Conservation (phyloP, 1,284 basidiomycete species). For the Thelephora terrestris region DNA sequence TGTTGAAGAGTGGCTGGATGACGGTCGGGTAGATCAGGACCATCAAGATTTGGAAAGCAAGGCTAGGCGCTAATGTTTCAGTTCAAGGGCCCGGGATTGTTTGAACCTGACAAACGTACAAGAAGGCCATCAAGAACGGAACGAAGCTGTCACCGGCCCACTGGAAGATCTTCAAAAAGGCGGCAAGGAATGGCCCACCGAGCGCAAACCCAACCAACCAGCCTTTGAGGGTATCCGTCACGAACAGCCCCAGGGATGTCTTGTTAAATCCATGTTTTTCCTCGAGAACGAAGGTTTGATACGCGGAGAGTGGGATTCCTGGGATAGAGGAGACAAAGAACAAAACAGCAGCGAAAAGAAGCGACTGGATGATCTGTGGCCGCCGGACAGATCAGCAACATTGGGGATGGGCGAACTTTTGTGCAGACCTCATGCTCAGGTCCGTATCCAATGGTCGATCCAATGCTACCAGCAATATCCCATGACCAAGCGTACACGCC, state of each 20-base stretch:
- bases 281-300: conserved; percentile 90
- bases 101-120: conserved; percentile 34
- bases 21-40: conserved; percentile 82
- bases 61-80: conserved; percentile 30
- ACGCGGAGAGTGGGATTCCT: conserved; percentile 65
- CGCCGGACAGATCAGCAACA: conserved; percentile 2
- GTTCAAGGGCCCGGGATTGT: background rate
- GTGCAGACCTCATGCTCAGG: conserved; percentile 54
- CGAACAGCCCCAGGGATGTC: conserved; percentile 66
- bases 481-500: conserved; percentile 80
- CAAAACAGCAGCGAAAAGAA: conserved; percentile 66
- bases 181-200: conserved; percentile 83
- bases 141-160: conserved; percentile 90
- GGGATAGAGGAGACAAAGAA: conserved; percentile 62
- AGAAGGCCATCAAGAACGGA: conserved; percentile 81
- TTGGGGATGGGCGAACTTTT: background rate
- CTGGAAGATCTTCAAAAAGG: conserved; percentile 82
- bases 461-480: conserved; percentile 44
- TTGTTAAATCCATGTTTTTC: conserved; percentile 98
- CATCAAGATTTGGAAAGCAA: conserved; percentile 78
- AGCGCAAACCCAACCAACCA: conserved; percentile 67
- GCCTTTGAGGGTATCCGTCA: conserved; percentile 74
- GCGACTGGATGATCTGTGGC: conserved; percentile 71
- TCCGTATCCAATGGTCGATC: conserved; percentile 49
- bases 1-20: conserved; percentile 97